phyloP scores from a whole-genome alignment of 306 rosid species.

The Begonia loranthoides region DNA sequence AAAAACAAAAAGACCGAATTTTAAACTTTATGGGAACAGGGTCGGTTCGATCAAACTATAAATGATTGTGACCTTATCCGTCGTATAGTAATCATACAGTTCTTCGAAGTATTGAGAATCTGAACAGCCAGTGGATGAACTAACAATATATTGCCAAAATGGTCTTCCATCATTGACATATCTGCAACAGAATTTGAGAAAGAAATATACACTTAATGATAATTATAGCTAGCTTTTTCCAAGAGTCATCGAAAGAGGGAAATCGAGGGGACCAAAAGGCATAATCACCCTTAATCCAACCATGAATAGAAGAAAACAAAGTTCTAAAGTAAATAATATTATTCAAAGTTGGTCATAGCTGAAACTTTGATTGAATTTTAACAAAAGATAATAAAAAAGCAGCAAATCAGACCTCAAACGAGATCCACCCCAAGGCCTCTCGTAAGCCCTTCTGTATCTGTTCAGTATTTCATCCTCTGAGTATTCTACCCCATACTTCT shows the following conservation, averaged over 20 bases:
- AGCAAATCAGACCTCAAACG: conserved; percentile 57
- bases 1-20: conserved; percentile 7
- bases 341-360: no score
- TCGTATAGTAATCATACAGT: conserved; percentile 65
- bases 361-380: no score
- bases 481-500: conserved; percentile 78
- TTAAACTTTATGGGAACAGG: neutral
- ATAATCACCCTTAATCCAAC: no score
- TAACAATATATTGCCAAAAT: conserved; percentile 94
- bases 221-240: no score
- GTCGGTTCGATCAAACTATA: neutral
- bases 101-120: conserved; percentile 96
- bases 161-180: conserved; percentile 92
- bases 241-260: neutral
- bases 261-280: no score
- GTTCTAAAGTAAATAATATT: no score
- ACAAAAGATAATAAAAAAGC: neutral
- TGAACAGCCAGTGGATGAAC: conserved; percentile 81
- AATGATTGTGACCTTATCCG: conserved; percentile 54
- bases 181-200: conserved; percentile 24
- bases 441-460: conserved; percentile 83
- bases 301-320: no score
- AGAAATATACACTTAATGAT: no score
- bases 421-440: conserved; percentile 93
- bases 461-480: conserved; percentile 76